Evolutionary conservation across 75 land plant genomes (phyloP).

Genomic region (Pinus taeda): DNA sequence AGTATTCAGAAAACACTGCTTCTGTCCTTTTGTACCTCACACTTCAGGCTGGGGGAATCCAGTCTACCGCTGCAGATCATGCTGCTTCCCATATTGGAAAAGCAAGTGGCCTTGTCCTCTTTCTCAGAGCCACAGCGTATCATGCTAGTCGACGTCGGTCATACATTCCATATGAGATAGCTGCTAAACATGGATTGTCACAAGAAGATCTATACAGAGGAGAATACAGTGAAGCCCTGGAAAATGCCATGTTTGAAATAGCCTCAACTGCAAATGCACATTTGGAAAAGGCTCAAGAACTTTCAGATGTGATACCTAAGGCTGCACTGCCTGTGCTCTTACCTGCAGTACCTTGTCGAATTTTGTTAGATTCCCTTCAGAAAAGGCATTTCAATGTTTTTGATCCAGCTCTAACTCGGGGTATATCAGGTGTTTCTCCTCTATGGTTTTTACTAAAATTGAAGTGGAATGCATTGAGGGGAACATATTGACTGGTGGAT

Average conservation of each 20-base stretch:
- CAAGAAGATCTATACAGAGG: constrained; percentile 50
- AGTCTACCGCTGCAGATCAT: constrained; percentile 91
- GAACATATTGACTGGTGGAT: constrained; percentile 49
- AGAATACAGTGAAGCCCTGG: constrained; percentile 50
- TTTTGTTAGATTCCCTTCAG: constrained; percentile 55
- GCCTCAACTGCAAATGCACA: constrained; percentile 89
- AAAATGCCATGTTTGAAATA: constrained; percentile 82
- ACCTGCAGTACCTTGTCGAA: constrained; percentile 85
- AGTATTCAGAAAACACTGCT: constrained; percentile 87
- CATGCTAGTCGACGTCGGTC: constrained; percentile 67
- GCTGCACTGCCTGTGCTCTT: constrained; percentile 74
- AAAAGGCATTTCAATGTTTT: constrained; percentile 80
- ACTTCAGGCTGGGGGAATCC: constrained; percentile 90
- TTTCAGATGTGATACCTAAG: constrained; percentile 65
- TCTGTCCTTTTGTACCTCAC: constrained; percentile 86
- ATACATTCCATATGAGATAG: constrained; percentile 77
- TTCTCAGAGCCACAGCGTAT: constrained; percentile 71
- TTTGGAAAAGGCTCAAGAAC: constrained; percentile 75
- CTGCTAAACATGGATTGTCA: constrained; percentile 75
- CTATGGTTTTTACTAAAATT: constrained; percentile 83
- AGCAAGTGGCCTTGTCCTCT: constrained; percentile 84
- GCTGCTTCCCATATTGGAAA: constrained; percentile 98
- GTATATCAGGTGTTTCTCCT: constrained; percentile 79
- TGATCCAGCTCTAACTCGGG: constrained; percentile 78
- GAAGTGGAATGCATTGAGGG: constrained; percentile 82